These are phyloP conservation scores for Retiboletus fuscus DNA, from an alignment of 1,284 basidiomycete genomes.

Conservation along the genomic window DNA sequence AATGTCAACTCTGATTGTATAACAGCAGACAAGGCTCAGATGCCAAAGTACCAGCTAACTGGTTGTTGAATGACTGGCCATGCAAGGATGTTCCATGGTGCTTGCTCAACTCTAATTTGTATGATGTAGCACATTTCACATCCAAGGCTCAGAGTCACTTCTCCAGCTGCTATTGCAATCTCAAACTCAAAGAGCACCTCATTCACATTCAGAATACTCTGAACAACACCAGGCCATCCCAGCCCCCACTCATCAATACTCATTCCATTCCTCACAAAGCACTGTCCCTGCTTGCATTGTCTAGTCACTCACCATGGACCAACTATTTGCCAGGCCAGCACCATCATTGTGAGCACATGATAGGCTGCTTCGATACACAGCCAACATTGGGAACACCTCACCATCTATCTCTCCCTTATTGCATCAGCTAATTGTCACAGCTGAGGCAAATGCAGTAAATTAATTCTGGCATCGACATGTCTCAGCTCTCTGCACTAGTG, in stretches of 20 bases:
- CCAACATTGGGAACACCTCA: not conserved
- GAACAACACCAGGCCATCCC: not conserved
- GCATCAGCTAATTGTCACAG: conserved; percentile 24
- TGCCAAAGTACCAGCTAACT: not conserved
- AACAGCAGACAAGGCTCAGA: conserved; percentile 24
- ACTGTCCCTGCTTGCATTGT: not conserved
- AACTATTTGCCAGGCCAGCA: not conserved
- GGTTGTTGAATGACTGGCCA: conserved; percentile 36
- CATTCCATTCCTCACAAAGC: not conserved
- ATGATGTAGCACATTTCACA: conserved; percentile 22
- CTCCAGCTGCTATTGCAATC: conserved; percentile 30
- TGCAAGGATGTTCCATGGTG: conserved; percentile 22
- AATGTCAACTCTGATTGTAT: conserved; percentile 27
- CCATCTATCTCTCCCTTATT: conserved; percentile 8
- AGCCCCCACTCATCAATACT: not conserved
- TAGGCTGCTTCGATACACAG: not conserved
- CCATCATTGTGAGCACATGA: not conserved
- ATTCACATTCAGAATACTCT: conserved; percentile 30
- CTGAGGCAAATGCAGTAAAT: conserved; percentile 15
- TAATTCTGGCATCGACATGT: conserved; percentile 37
- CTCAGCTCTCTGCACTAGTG: conserved; percentile 33
- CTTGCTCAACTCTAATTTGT: conserved; percentile 20
- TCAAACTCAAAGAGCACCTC: conserved; percentile 26
- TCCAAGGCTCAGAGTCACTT: conserved; percentile 22
- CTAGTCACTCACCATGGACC: not conserved